A percentile compares a stretch with the other conserved stretches of the same genome.
Evolutionary conservation across 495 filamentous ascomycete genomes (phyloP).

Genomic region (Tuber brumale): DNA sequence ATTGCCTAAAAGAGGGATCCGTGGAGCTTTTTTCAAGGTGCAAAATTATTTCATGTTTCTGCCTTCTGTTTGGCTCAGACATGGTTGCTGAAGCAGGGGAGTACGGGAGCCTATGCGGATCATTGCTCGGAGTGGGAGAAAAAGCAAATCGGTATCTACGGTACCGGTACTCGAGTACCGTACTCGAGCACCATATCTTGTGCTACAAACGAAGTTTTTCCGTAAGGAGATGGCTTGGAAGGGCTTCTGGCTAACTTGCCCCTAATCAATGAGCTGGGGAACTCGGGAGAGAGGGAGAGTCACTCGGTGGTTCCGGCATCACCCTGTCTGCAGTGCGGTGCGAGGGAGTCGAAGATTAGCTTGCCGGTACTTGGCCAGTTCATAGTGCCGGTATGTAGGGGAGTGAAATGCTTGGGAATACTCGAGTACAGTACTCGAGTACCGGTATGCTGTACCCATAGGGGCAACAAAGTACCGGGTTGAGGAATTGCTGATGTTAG

Average conservation of each 20-base stretch:
- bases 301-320: not conserved
- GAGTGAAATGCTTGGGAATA: not conserved
- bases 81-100: not conserved
- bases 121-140: not conserved
- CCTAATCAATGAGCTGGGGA: not conserved
- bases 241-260: not conserved
- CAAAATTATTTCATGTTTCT: not conserved
- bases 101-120: not conserved
- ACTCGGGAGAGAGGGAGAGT: not conserved
- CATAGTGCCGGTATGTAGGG: not conserved
- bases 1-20: not conserved
- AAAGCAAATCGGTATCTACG: not conserved
- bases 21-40: not conserved
- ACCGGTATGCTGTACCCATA: not conserved
- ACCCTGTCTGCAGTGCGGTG: not conserved
- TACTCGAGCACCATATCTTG: not conserved
- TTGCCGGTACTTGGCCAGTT: not conserved
- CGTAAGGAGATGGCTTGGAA: not conserved
- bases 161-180: too few relatives aligned
- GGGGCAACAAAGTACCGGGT: not conserved
- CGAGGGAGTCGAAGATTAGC: not conserved
- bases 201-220: not conserved
- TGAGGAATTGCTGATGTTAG: not conserved
- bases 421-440: too few relatives aligned
- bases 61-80: not conserved